Evolutionary conservation across 2,329 filamentous ascomycete species (phyloP), one percentile per base, ranked within the genome.

Genomic region (Paracamarosporium sp.): DNA sequence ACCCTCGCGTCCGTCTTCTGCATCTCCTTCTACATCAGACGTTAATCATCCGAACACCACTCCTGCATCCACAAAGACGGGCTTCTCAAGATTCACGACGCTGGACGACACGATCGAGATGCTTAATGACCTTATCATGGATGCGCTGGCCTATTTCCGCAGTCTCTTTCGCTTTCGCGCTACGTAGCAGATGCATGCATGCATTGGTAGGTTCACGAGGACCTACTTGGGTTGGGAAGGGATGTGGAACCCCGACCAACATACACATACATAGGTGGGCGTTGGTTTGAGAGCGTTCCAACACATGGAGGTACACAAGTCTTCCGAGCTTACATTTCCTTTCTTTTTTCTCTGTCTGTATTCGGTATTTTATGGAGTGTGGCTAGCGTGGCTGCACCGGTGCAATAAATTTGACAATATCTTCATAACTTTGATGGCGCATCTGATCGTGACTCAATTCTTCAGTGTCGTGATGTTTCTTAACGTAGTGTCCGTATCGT

Each of bases 31-130:
- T 13, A 35, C 55, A 33, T 24, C 48, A 15, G 25, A 36, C 20
- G 13, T 13, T 35, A 7, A 25, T 58, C 25, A 43, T 36, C 31
- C 40, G 36, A 45, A n/a, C 47, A 46, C 54, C 33, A 41, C 45
- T 27, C 22, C 20, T 27, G 38, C 36, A 28, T 36, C 44, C 25
- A 25, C 27, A 17, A 17, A 50, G 38, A 60, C 47, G 46, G 62
- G 65, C 56, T 65, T 69, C 64, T 70, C 68, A 65, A 71, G 69
- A 74, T 69, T 69, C 64, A 75, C 70, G 71, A 75, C 71, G 73
- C 74, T 74, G 72, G 74, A 74, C 71, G 72, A 72, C 67, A 73
- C 72, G 69, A 75, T 74, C 72, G 70, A 73, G 69, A 76, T 73
- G 71, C 69, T 72, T 75, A 70, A 75, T 71, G 69, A 73, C 69